Evolutionary conservation across 1,139 yeast species (phyloP), one percentile per base, ranked within the genome.

Genomic region (Yamadazyma dendronema): DNA sequence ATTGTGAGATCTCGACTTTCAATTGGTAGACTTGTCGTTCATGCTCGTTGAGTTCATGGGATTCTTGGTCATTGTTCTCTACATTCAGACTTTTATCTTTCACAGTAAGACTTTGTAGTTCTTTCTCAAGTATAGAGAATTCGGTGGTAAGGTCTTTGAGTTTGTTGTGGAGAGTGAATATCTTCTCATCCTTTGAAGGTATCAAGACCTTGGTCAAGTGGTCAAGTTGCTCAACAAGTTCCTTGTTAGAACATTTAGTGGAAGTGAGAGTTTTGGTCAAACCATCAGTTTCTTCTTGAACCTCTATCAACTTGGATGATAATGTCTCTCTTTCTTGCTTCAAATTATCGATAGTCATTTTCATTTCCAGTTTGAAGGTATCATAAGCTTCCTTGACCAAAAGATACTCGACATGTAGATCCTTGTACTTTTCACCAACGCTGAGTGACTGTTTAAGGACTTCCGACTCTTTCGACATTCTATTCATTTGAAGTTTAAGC

Each of bases 401-500:
- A 2, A 33, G 37, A 23, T 38, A 36, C 9, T 37, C 36, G 6
- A 33, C 33, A 10, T 34, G 53, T 49, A 31, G 11, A 16, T 52
- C 38, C 27, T 54, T 52, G 26, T 51, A 54, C 28, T 56, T 33
- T 36, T 34, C 12, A 14, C 32, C 25, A 8, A 15, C 17, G 31
- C 34, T 19, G 19, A 31, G 15, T 9, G 31, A 30, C 16, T 35
- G 30, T 17, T 24, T 31, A 9, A 30, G 28, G 11, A 33, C 34
- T 12, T 40, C 49, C 8, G 14, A 22, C 4, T 42, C 44, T 17
- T 37, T 50, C 60, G 15, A 42, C 37, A 62, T 45, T 29, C 54
- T 54, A 26, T 61, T 57, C 41, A 68, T 42, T 24, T 53, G 49
- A 16, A 59, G 38, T 36, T 57, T 62, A 30, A 62, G 56, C 37